Base-by-base conservation (phyloP, 1,284 basidiomycete species). In the Leccinum pseudoinsigne region DNA sequence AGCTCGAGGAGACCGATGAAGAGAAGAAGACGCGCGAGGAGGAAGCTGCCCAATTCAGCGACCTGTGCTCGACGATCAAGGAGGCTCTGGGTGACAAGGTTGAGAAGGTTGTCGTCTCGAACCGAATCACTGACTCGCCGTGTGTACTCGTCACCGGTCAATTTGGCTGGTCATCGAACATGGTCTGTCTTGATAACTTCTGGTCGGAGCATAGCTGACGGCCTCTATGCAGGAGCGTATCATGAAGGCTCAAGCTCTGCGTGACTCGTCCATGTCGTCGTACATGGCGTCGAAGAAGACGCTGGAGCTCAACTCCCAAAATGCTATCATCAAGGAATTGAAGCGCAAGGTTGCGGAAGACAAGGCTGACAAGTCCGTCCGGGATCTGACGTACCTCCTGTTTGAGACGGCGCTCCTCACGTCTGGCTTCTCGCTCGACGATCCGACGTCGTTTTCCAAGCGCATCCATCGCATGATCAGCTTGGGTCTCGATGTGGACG, bases 241-340 rank as follows among this genome's bases (percentile, higher is more conserved):
- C 86, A 99, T 99, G 97, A 98, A 98, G 83, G 96, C 97, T 16
- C 97, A 99, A 82, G 97, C 97, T 56, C 91, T 98, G 65, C 94
- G 97, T 72, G 97, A 99, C 79, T 95, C 96, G 26, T 96, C 94
- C 66, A 98, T 99, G 97, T 98, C 95, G 36, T 96, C 94, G 56
- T 98, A 98, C 87, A 98, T 98, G 96, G 93, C 93, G 40, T 93
- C 90, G 68, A 98, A 98, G 89, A 98, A 98, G 92, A 98, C 97
- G 18, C 88, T 99, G 69, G 97, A 99, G 84, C 88, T 99, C 71
- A 98, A 99, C 89, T 93, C 96, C 18, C 80, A 79, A 71, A 96
- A 99, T 84, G 81, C 94, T 57, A 98, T 99, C 81, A 84, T 99
- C 82, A 95, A 94, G 84, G 97, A 98, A 83, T 86, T 99, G 75